phyloP scores from a whole-genome alignment of 2,329 filamentous ascomycete genomes.

The Colletotrichum cereale region DNA sequence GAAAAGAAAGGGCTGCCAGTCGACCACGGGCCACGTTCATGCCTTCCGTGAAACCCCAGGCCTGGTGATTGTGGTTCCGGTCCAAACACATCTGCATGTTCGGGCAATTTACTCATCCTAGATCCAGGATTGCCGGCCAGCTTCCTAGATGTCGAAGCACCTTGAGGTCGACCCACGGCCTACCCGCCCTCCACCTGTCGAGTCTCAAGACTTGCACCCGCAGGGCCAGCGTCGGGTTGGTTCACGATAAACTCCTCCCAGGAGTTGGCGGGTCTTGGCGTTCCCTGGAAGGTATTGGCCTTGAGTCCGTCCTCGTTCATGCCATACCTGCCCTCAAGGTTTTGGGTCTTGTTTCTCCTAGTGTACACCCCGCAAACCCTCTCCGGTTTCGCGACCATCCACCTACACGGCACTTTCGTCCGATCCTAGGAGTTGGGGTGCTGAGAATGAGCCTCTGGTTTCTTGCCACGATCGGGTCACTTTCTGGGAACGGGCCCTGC shows the following conservation, averaged over 20 bases:
- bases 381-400: not conserved
- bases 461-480: constrained; percentile 24
- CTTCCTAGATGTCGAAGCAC: constrained; percentile 6
- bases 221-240: constrained; percentile 17
- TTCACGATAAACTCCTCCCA: constrained; percentile 7
- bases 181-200: constrained; percentile 6
- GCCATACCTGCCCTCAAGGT: constrained; percentile 23
- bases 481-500: constrained; percentile 14
- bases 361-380: constrained; percentile 28
- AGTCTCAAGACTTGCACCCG: constrained; percentile 8
- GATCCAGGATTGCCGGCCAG: constrained; percentile 21
- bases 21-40: not conserved
- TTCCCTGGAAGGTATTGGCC: constrained; percentile 12
- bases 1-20: not conserved
- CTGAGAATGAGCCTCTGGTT: constrained; percentile 20
- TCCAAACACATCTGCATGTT: constrained; percentile 20
- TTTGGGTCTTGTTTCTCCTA: constrained; percentile 11
- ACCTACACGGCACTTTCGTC: constrained; percentile 7
- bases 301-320: constrained; percentile 26
- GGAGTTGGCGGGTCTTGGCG: constrained; percentile 7
- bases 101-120: constrained; percentile 13
- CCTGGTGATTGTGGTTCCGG: constrained; percentile 4
- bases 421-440: constrained; percentile 14
- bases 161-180: constrained; percentile 5
- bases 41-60: not conserved